Evolutionary conservation across 768 basidiomycete genomes (phyloP).

Genomic region (Daedaleopsis sinensis): DNA sequence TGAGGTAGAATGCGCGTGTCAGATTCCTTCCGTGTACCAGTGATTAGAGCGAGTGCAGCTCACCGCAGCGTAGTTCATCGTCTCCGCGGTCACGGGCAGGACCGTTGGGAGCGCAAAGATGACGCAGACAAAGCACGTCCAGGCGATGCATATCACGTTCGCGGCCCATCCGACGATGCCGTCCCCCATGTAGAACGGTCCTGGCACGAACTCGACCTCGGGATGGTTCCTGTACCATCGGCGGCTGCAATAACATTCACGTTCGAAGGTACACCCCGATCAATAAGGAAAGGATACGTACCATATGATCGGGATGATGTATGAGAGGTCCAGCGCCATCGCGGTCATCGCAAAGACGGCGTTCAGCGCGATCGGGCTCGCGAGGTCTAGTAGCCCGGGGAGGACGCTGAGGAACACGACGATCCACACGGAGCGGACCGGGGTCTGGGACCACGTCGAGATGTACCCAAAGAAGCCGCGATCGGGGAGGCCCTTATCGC

Average conservation of each 20-base stretch:
- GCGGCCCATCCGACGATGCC: constrained; percentile 62
- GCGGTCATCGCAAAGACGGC: constrained; percentile 85
- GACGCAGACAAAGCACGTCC: constrained; percentile 70
- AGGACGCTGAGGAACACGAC: constrained; percentile 68
- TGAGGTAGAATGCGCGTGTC: not conserved
- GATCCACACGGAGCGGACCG: constrained; percentile 77
- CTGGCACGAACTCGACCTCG: constrained; percentile 83
- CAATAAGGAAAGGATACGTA: constrained; percentile 20
- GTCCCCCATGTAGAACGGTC: constrained; percentile 84
- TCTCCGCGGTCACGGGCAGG: constrained; percentile 65
- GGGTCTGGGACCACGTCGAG: constrained; percentile 65
- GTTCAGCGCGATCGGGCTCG: constrained; percentile 73
- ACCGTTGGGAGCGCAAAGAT: constrained; percentile 76
- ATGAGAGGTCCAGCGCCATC: constrained; percentile 77
- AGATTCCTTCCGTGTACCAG: not conserved
- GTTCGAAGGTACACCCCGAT: not conserved
- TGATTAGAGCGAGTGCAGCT: constrained; percentile 22
- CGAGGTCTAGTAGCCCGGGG: constrained; percentile 75
- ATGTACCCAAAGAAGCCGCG: constrained; percentile 75
- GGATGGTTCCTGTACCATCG: constrained; percentile 71
- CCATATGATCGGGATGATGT: constrained; percentile 82
- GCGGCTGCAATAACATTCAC: constrained; percentile 38
- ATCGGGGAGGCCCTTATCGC: constrained; percentile 80
- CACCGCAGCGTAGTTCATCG: constrained; percentile 85
- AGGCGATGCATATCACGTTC: constrained; percentile 66